Evolutionary conservation across 164 flowering plant species (phyloP).

Genomic region (Sedum album): DNA sequence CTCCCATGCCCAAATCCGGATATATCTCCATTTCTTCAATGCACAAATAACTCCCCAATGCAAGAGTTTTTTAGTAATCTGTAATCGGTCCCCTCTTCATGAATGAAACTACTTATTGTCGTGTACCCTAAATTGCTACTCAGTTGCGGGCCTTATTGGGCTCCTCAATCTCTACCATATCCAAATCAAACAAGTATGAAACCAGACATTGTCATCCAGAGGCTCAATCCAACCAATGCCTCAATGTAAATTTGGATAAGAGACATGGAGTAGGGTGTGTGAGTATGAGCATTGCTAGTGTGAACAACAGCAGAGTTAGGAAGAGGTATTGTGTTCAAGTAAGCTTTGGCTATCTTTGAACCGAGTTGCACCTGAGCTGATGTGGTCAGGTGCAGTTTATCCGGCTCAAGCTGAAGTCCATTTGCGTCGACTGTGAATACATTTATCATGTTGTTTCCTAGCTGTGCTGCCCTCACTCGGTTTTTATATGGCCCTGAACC

Average conservation of each 20-base stretch:
- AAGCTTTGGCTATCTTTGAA: constrained; percentile 25
- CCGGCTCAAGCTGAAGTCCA: constrained; percentile 37
- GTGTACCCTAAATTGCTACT: neutral
- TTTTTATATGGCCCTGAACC: constrained; percentile 31
- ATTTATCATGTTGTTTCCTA: constrained; percentile 27
- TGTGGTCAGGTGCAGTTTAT: constrained; percentile 33
- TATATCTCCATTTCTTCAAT: neutral
- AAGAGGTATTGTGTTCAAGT: constrained; percentile 12
- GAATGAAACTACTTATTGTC: no score
- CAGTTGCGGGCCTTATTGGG: no score
- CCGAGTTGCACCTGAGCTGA: constrained; percentile 34
- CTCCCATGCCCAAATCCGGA: neutral
- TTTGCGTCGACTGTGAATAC: constrained; percentile 44
- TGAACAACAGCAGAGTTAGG: constrained; percentile 8
- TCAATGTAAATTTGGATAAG: neutral
- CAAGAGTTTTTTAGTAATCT: neutral
- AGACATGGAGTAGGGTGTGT: neutral
- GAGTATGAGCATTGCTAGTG: neutral
- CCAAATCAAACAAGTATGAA: neutral
- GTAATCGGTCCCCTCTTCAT: neutral
- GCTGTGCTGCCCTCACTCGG: constrained; percentile 47
- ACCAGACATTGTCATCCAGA: neutral
- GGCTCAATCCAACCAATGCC: neutral
- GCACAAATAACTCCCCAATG: neutral
- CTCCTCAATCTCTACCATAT: no score